Base-by-base conservation (phyloP, 768 basidiomycete species). In the Tulasnella sp. region DNA sequence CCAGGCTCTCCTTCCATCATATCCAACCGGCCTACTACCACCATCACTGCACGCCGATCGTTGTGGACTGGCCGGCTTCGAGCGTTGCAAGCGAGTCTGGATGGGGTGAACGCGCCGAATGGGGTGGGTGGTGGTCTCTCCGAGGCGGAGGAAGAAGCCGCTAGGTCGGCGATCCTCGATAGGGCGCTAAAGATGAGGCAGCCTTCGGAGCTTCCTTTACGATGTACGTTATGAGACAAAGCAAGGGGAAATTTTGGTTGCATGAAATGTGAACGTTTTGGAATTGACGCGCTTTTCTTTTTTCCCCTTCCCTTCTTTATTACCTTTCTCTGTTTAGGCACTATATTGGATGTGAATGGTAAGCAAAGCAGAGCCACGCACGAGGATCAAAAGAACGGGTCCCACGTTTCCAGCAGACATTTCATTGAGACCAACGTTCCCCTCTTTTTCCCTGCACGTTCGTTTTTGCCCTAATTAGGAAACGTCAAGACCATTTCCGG, bases 171-270 rank as follows among this genome's bases (percentile, higher is more conserved):
- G 71, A 90, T 95, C 77, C 84, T 94, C 70, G 93, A 94, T 80
- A 93, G 91, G 79, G 90, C 92, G 77, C 90, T 94, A 88, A 93
- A 93, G 82, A 91, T 92, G 75, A 88, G 93, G 72, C 91, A 94
- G 80, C 93, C 94, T 31, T 89, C 93, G 40, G 95, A 97, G 80
- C 89, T 96, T 78, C 93, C 93, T 89, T 85, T 97, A 77, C 89
- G 94, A 80, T 97, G 96, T 96, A 82, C 85, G 93, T 88, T 49
- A 42, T 78, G n/a, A n/a, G n/a, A n/a, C n/a, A n/a, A n/a, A n/a
- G n/a, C n/a, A n/a, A 71, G 69, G 75, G 73, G 78, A 70, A 37
- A n/a, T 49, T 45, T 75, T 79, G 38, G 69, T 64, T 42, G 40
- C 3, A 42, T 14, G 17, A 5, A 14, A 17, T 42, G 12, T 7